Base-by-base conservation (phyloP, 31 red algal species). In the Odonthalia washingtoniensis region DNA sequence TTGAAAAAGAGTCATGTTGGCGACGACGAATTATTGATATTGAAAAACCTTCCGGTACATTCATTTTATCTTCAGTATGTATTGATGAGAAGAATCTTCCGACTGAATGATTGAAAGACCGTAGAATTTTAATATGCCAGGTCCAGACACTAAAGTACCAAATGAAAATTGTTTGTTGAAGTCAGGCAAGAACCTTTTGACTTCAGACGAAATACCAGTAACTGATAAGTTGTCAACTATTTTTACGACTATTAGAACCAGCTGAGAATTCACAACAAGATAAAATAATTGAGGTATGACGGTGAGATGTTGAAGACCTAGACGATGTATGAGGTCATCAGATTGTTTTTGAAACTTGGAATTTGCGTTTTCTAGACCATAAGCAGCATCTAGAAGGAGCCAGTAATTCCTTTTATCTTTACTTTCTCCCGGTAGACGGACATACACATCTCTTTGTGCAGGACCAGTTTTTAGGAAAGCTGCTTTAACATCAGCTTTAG, bases 391-490 rank as follows among this genome's bases (percentile, higher is more conserved):
- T 14, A 57, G 49, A 14, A 57, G 49, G 21, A 57, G 49, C 49
- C 49, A 57, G 49, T 57, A 57, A 57, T 53, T 4, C 2, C 40
- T 1, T 9, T 3, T 46, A 17, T 4, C 27, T 12, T 17, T 24
- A 40, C 17, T 46, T 46, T 53, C 39, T 33, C 65, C 40, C 65
- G 34, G 75, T 34, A 0, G 45, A 65, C 26, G 21, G 21, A 57
- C 49, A 57, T 57, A 57, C 49, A 57, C 49, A 57, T 57, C 49
- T 57, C 49, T 26, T 72, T 72, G 67, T 12, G 34, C 9, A 72
- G 27, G 67, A 26, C 27, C 14, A 72, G 26, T 21, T 72, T 72
- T n/a, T n/a, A n/a, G n/a, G n/a, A n/a, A n/a, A n/a, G n/a, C n/a
- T n/a, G n/a, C n/a, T n/a, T n/a, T n/a, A 37, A 72, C 67, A 72